These are phyloP conservation scores for Komagataella pseudopastoris DNA, from an alignment of 805 yeast genomes.

Conservation along the genomic window DNA sequence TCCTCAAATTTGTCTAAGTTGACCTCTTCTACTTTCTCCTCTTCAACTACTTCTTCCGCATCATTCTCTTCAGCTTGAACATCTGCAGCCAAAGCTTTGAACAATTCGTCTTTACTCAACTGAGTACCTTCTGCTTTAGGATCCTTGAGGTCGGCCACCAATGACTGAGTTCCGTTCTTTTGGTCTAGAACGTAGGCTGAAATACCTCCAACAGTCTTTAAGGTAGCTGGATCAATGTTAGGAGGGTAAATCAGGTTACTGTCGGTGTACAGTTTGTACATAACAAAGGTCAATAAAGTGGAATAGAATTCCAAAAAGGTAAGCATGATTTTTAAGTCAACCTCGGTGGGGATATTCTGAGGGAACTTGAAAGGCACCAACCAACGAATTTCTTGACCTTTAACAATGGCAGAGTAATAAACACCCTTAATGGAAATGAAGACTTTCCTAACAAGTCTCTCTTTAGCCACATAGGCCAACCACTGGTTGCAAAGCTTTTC, in stretches of 20 bases:
- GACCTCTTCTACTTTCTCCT: conserved; percentile 26
- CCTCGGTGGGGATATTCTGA: conserved; percentile 84
- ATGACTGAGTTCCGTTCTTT: conserved; percentile 20
- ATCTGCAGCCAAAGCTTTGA: conserved; percentile 43
- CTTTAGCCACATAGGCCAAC: conserved; percentile 86
- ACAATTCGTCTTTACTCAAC: conserved; percentile 26
- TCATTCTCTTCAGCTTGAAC: conserved; percentile 24
- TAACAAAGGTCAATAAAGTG: conserved; percentile 77
- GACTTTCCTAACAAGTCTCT: conserved; percentile 70
- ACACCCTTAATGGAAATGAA: conserved; percentile 97
- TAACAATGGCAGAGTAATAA: conserved; percentile 79
- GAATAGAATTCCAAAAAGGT: conserved; percentile 94
- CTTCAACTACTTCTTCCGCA: conserved; percentile 21
- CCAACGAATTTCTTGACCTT: conserved; percentile 93
- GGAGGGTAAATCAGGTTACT: conserved; percentile 88
- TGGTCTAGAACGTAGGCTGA: conserved; percentile 68
- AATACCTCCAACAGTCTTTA: conserved; percentile 84
- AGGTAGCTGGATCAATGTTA: conserved; percentile 52
- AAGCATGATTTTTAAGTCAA: conserved; percentile 93
- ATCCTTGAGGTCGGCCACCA: conserved; percentile 21
- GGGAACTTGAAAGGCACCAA: conserved; percentile 95
- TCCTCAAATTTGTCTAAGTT: conserved; percentile 65
- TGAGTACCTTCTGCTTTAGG: conserved; percentile 18
- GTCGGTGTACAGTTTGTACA: conserved; percentile 77
- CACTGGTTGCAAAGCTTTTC: conserved; percentile 82